Evolutionary conservation across 768 basidiomycete species (phyloP), one percentile per base, ranked within the genome.

Genomic region (Leccinum uliginosum): DNA sequence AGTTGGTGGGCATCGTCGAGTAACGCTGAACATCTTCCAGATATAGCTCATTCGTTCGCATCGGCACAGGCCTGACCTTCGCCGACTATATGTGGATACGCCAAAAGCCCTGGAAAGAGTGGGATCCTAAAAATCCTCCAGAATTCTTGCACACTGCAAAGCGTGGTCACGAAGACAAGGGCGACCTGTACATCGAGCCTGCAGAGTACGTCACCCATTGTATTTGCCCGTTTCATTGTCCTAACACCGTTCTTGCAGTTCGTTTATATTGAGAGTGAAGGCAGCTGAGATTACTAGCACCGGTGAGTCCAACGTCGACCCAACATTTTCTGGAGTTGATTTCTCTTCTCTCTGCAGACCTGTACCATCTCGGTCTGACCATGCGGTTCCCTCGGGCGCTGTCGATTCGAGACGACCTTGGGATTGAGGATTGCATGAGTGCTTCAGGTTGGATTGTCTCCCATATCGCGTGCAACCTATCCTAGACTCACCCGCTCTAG

Each of bases 361-460:
- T 85, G 62, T 98, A 92, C 64, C 88, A 89, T 52, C 70, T 93
- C 60, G 89, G 87, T 4, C 83, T 87, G 59, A 98, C 96, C 0
- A 88, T 99, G 84, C 86, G 97, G 21, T 99, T 99, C 67, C 96
- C 97, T 46, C 83, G 95, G 55, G 93, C 91, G 15, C 64, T 92
- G 47, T 67, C 73, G 3, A 92, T 95, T 58, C 83, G 92, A 23
- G 89, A 91, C 50, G 93, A 97, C 64, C 77, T 91, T 19, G 80
- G 69, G 32, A 74, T 84, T 43, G 81, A 80, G 1, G 91, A 93
- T 64, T 91, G 89, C 68, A 80, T 87, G 81, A 77, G 82, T 10
- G 85, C 85, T 1, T 78, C 83, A 47, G 83, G 91, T 88, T 56
- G 17, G 60, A 48, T 14, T 43, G 15, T 50, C n/a, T 43, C 19